Conservation (phyloP, 2,329 filamentous ascomycete species). For the Karstenula rhodostoma region DNA sequence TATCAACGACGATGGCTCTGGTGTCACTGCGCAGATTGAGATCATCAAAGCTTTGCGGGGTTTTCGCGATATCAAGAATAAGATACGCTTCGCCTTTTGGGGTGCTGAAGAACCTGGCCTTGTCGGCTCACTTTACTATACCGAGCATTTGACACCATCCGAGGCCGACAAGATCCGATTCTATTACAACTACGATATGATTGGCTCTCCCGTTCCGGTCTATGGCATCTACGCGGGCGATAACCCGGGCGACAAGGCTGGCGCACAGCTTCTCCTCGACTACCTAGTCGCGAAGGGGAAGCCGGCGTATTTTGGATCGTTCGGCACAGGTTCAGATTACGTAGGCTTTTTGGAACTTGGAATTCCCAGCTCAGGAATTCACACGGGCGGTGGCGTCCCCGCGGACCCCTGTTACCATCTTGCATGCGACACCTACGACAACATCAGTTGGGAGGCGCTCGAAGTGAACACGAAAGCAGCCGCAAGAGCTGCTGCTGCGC, state of each 20-base stretch:
- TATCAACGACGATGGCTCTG: slow-evolving; percentile 59
- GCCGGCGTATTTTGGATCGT: slow-evolving; percentile 34
- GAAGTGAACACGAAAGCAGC: slow-evolving; percentile 44
- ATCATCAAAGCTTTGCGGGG: slow-evolving; percentile 61
- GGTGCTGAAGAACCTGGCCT: slow-evolving; percentile 72
- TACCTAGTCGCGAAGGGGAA: slow-evolving; percentile 36
- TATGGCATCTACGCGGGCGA: slow-evolving; percentile 31
- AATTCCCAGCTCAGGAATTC: slow-evolving; percentile 49
- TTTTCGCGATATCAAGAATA: slow-evolving; percentile 68
- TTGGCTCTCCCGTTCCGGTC: slow-evolving; percentile 15
- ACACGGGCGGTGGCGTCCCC: slow-evolving; percentile 40
- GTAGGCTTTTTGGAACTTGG: slow-evolving; percentile 45
- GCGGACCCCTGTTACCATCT: slow-evolving; percentile 51
- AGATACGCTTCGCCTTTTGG: slow-evolving; percentile 74
- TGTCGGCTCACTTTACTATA: slow-evolving; percentile 64
- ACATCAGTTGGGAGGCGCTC: slow-evolving; percentile 41
- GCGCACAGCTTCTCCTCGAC: slow-evolving; percentile 44
- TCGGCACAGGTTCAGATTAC: slow-evolving; percentile 45
- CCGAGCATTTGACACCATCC: slow-evolving; percentile 59
- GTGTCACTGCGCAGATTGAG: slow-evolving; percentile 64
- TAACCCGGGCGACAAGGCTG: slow-evolving; percentile 45
- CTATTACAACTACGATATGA: slow-evolving; percentile 76
- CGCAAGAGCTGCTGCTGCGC: slow-evolving; percentile 10
- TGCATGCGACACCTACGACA: slow-evolving; percentile 45
- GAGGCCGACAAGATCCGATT: slow-evolving; percentile 70